Evolutionary conservation across 129 eudicot species (phyloP), one percentile per base, ranked within the genome.

Genomic region (Saposhnikovia divaricata): DNA sequence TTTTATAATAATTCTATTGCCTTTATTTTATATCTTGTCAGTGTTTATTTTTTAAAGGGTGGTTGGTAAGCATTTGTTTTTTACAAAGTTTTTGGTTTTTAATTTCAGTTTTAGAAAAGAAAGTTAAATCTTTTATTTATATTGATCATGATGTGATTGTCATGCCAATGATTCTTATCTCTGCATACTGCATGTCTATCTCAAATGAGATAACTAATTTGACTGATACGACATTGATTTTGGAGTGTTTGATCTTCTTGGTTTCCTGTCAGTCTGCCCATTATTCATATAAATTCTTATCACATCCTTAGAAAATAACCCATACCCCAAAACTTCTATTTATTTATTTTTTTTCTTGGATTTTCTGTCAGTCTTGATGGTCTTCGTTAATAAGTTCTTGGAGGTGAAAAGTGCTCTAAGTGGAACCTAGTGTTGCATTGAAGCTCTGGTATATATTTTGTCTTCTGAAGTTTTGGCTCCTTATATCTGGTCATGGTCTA

Each of bases 231-330:
- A 66, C 81, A 79, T 7, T 46, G 75, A 66, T 48, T 66, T 66
- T 68, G 34, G 37, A 66, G 75, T 66, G 47, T 79, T 79, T 66
- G 65, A 79, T 79, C 63, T 79, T 79, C 69, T 37, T 79, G 57
- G 75, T 40, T 66, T 18, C 46, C 65, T 79, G 75, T 59, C 46
- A 76, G 79, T 53, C 79, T 76, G 79, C 46, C 79, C 79, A 76
- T 76, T 37, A 51, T 68, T 25, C 7, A 27, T 66, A 9, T 66
- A 79, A 79, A 74, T 45, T 74, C 40, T 47, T 6, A 74, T 45
- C 39, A 74, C 46, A 45, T 75, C 59, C 11, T 46, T 46, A 27
- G 19, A 13, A 75, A 47, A 27, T 0, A 1, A 6, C 40, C 44
- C 81, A 78, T 61, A 42, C 45, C 81, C 45, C 81, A 78, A 23